Percentiles rank a stretch among this genome's conserved stretches.
phyloP scores from a whole-genome alignment of 768 basidiomycete genomes.

The Tricholoma furcatifolium region DNA sequence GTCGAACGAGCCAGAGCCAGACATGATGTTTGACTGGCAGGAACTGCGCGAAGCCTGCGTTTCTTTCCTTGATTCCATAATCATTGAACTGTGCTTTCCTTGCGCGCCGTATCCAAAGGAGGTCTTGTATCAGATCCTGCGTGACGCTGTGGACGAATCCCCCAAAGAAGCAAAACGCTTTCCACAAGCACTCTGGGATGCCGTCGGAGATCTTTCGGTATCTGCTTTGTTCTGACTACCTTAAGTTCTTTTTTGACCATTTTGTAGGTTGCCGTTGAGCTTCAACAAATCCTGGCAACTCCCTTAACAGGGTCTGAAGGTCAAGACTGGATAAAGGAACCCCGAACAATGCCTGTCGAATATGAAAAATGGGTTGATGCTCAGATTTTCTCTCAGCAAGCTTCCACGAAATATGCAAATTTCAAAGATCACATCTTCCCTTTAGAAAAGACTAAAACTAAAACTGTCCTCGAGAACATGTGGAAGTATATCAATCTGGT shows the following conservation, averaged over 20 bases:
- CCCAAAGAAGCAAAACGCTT: slow-evolving; percentile 75
- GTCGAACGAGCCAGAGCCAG: slow-evolving; percentile 41
- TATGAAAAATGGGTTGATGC: slow-evolving; percentile 72
- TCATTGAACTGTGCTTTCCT: slow-evolving; percentile 82
- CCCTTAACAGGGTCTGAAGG: slow-evolving; percentile 59
- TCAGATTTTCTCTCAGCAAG: slow-evolving; percentile 57
- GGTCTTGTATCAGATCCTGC: slow-evolving; percentile 64
- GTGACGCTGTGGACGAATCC: slow-evolving; percentile 70
- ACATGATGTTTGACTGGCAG: slow-evolving; percentile 65
- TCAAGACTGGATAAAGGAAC: slow-evolving; percentile 47
- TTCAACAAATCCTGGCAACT: slow-evolving; percentile 63
- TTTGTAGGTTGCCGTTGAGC: slow-evolving; percentile 57
- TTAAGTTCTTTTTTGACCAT: neutral
- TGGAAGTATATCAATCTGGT: slow-evolving; percentile 67
- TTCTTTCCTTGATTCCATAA: slow-evolving; percentile 82
- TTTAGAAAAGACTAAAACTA: slow-evolving; percentile 51
- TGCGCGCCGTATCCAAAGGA: slow-evolving; percentile 63
- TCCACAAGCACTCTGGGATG: slow-evolving; percentile 78
- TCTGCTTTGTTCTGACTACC: slow-evolving; percentile 11
- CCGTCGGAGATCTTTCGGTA: slow-evolving; percentile 80
- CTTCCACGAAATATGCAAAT: slow-evolving; percentile 46
- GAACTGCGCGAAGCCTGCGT: slow-evolving; percentile 61
- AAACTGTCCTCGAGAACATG: slow-evolving; percentile 52
- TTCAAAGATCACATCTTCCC: slow-evolving; percentile 61
- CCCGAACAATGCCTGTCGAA: slow-evolving; percentile 54